Percentiles rank a stretch among this genome's conserved stretches.
Evolutionary conservation across 345 rosid genomes (phyloP).

Genomic region (Carallia brachiata): DNA sequence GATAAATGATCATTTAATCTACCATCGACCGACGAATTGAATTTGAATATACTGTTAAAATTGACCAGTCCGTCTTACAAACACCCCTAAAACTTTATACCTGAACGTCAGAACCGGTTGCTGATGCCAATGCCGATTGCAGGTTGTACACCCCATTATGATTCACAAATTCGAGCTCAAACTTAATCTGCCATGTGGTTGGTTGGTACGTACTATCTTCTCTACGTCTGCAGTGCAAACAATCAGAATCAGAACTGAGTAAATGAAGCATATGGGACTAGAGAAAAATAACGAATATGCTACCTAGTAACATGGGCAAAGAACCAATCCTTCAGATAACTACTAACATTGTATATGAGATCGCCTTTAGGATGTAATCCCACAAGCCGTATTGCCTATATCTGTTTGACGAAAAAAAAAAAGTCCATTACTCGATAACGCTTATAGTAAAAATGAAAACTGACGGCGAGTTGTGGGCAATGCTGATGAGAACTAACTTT

Average conservation of each 20-base stretch:
- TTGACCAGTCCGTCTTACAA: too few species aligned
- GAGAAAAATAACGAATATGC: background rate
- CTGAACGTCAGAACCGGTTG: slow-evolving; percentile 38
- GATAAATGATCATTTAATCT: too few species aligned
- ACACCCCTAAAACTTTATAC: slow-evolving; percentile 15
- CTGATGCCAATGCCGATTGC: slow-evolving; percentile 63
- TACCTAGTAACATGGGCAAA: slow-evolving; percentile 75
- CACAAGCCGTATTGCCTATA: slow-evolving; percentile 79
- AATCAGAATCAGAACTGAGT: background rate
- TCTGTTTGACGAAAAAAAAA: slow-evolving; percentile 22
- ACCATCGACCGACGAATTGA: too few species aligned
- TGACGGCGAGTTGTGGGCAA: too few species aligned
- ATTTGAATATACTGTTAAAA: too few species aligned
- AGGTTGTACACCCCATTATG: slow-evolving; percentile 43
- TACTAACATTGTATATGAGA: slow-evolving; percentile 40
- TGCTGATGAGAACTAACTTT: slow-evolving; percentile 23
- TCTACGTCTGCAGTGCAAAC: slow-evolving; percentile 24
- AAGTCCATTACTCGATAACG: background rate
- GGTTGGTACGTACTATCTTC: slow-evolving; percentile 25
- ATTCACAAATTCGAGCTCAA: slow-evolving; percentile 28
- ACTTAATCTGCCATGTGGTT: slow-evolving; percentile 65
- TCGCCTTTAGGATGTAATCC: slow-evolving; percentile 49
- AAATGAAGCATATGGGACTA: background rate
- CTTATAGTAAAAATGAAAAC: background rate
- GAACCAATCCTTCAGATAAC: slow-evolving; percentile 60